Evolutionary conservation across 148 eudicot species (phyloP).

Genomic region (Cornus controversa): DNA sequence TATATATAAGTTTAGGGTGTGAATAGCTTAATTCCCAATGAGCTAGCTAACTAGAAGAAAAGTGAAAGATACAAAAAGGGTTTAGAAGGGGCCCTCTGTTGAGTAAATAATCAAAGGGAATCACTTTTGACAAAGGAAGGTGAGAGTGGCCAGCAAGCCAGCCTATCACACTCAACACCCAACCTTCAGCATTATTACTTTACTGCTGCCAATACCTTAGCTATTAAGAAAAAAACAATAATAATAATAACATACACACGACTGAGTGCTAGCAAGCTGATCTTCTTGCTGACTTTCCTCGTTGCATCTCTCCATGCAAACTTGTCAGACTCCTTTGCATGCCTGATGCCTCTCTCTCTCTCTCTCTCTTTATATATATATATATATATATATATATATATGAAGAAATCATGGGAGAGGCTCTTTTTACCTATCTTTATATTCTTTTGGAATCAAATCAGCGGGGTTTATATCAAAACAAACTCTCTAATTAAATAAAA

Average conservation of each 20-base stretch:
- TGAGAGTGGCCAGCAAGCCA: background rate
- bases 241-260: too few species aligned
- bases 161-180: background rate
- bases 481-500: too few species aligned
- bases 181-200: background rate
- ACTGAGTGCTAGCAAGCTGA: background rate
- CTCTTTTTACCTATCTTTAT: conserved; percentile 14
- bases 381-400: too few species aligned
- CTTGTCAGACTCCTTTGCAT: background rate
- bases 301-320: conserved; percentile 16
- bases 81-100: background rate
- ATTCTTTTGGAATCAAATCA: background rate
- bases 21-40: too few species aligned
- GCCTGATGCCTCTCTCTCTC: too few species aligned
- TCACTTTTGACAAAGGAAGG: conserved; percentile 1
- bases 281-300: conserved; percentile 1
- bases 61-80: too few species aligned
- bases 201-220: background rate
- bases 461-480: background rate
- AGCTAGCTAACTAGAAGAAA: too few species aligned
- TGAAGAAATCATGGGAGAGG: background rate
- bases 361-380: too few species aligned
- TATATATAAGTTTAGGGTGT: too few species aligned
- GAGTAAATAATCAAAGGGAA: background rate
- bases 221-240: conserved; percentile 16